These are phyloP conservation scores for Myriangium duriaei DNA, from an alignment of 2,329 filamentous ascomycete species.

Conservation along the genomic window DNA sequence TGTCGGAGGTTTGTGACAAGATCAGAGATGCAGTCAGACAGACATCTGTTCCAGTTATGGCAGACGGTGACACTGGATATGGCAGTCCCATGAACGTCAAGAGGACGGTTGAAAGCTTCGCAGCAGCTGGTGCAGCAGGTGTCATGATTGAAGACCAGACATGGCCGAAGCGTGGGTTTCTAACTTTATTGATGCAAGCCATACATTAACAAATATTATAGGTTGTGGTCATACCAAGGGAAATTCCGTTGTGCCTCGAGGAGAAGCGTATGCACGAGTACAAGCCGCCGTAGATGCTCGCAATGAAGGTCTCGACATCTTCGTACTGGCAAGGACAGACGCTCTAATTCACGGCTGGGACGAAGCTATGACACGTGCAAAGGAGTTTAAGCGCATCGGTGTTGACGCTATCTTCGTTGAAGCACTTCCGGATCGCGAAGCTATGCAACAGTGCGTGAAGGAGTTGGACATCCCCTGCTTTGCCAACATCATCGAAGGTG, in stretches of 20 bases:
- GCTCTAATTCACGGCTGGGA: constrained; percentile 31
- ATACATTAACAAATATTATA: constrained; percentile 12
- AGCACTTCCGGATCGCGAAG: constrained; percentile 31
- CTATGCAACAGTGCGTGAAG: constrained; percentile 27
- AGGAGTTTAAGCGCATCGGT: constrained; percentile 32
- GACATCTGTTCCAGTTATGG: constrained; percentile 47
- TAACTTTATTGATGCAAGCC: too few relatives aligned
- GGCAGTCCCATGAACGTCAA: constrained; percentile 42
- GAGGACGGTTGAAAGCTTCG: constrained; percentile 42
- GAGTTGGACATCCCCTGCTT: constrained; percentile 30
- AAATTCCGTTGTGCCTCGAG: constrained; percentile 33
- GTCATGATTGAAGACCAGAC: constrained; percentile 54
- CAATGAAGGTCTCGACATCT: constrained; percentile 34
- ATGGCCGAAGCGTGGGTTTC: constrained; percentile 52
- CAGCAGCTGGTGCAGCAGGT: constrained; percentile 43
- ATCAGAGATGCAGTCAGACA: too few relatives aligned
- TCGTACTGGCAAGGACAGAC: constrained; percentile 35
- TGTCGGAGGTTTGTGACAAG: constrained; percentile 34
- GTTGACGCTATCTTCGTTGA: constrained; percentile 36
- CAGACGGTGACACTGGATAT: constrained; percentile 48
- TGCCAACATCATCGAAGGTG: constrained; percentile 34
- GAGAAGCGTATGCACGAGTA: constrained; percentile 34
- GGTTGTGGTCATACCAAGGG: constrained; percentile 36
- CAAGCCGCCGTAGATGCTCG: constrained; percentile 36
- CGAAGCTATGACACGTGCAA: constrained; percentile 31